Evolutionary conservation across 2,329 filamentous ascomycete species (phyloP).

Genomic region (Claviceps fusiformis): DNA sequence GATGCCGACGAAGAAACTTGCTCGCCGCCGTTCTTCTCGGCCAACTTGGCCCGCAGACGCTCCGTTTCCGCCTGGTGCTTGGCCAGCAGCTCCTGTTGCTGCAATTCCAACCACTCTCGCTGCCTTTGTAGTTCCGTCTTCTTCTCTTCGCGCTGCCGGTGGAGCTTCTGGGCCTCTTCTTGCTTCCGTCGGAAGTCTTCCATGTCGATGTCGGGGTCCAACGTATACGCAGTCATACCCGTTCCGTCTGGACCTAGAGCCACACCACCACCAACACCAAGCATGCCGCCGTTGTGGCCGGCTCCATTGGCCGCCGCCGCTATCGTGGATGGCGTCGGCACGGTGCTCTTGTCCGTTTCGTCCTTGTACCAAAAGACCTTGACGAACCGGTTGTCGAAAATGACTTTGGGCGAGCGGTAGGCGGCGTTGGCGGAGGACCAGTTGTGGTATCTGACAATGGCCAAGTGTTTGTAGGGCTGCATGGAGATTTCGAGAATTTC

Average conservation of each 20-base stretch:
- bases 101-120: constrained; percentile 50
- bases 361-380: constrained; percentile 68
- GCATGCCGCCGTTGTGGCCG: not conserved
- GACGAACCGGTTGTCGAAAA: constrained; percentile 77
- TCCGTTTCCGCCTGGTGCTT: constrained; percentile 54
- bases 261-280: too few species aligned
- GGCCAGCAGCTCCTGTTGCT: constrained; percentile 46
- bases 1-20: constrained; percentile 8
- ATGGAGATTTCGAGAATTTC: constrained; percentile 49
- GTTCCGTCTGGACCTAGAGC: constrained; percentile 9
- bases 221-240: constrained; percentile 1
- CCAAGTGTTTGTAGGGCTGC: constrained; percentile 52
- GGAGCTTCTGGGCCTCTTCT: constrained; percentile 54
- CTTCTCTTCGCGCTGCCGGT: constrained; percentile 52
- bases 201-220: constrained; percentile 44
- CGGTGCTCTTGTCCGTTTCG: constrained; percentile 27
- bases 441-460: constrained; percentile 54
- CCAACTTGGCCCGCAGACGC: constrained; percentile 44
- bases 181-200: constrained; percentile 58
- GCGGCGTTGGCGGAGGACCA: constrained; percentile 56
- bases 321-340: constrained; percentile 6
- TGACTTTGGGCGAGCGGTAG: constrained; percentile 62
- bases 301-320: constrained; percentile 14
- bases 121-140: constrained; percentile 49
- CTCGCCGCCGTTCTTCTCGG: constrained; percentile 17